Percentiles rank a stretch among this genome's conserved stretches.
Conservation (phyloP, 164 flowering plant genomes). For the Piper longum region DNA sequence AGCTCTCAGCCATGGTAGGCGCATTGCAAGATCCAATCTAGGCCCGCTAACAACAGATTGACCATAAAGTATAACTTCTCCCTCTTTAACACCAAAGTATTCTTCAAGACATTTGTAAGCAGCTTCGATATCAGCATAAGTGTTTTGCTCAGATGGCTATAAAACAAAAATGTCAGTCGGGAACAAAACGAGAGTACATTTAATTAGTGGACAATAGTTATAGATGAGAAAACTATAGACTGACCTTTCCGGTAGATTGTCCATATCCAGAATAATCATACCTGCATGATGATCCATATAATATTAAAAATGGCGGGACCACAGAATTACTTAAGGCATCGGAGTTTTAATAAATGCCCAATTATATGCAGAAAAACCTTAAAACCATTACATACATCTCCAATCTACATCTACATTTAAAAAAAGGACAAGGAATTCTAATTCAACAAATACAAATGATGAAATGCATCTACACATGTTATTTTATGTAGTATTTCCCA, state of each 20-base stretch:
- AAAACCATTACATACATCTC: too few relatives aligned
- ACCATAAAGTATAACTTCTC: slow-evolving; percentile 29
- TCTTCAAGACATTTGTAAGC: slow-evolving; percentile 30
- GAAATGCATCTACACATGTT: too few relatives aligned
- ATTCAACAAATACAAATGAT: too few relatives aligned
- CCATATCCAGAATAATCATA: slow-evolving; percentile 98
- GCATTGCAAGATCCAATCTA: slow-evolving; percentile 25
- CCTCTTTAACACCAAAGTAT: slow-evolving; percentile 24
- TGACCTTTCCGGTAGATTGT: slow-evolving; percentile 87
- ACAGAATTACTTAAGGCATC: too few relatives aligned
- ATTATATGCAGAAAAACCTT: too few relatives aligned
- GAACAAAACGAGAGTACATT: too few relatives aligned
- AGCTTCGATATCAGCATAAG: slow-evolving; percentile 37
- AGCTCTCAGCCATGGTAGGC: slow-evolving; percentile 26
- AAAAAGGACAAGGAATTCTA: too few relatives aligned
- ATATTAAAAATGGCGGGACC: neutral
- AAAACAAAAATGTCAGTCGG: slow-evolving; percentile 3
- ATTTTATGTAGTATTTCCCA: too few relatives aligned
- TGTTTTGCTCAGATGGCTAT: slow-evolving; percentile 31
- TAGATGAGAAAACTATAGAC: slow-evolving; percentile 1
- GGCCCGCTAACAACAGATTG: slow-evolving; percentile 38
- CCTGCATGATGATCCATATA: slow-evolving; percentile 25
- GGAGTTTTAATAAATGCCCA: too few relatives aligned
- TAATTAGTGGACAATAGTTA: neutral
- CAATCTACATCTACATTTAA: too few relatives aligned